Conservation (phyloP, 2,329 filamentous ascomycete genomes). For the Ceratocystis lukuohia region DNA sequence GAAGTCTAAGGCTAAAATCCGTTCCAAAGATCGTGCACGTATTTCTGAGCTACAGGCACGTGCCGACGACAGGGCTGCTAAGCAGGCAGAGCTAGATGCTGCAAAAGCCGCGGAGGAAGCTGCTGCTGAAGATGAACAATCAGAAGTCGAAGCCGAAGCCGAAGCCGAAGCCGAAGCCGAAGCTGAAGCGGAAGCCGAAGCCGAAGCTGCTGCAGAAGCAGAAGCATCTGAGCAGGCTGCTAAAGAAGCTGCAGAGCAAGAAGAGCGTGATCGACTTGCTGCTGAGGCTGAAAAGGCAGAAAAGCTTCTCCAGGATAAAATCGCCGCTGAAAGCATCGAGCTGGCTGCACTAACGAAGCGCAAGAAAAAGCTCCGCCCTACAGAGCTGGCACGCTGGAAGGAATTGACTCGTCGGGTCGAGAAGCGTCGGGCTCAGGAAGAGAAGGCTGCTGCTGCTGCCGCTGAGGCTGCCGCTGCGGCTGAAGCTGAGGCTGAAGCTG, state of each 20-base stretch:
- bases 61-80: slow-evolving; percentile 20
- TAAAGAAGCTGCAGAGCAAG: slow-evolving; percentile 21
- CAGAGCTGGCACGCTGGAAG: slow-evolving; percentile 34
- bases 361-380: slow-evolving; percentile 37
- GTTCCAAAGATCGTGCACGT: slow-evolving; percentile 7
- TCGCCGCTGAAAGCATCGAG: slow-evolving; percentile 26
- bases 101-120: slow-evolving; percentile 21
- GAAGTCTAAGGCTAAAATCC: slow-evolving; percentile 7
- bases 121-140: slow-evolving; percentile 20
- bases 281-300: not conserved
- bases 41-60: slow-evolving; percentile 13
- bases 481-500: slow-evolving; percentile 10
- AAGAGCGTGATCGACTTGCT: slow-evolving; percentile 18
- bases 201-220: slow-evolving; percentile 20
- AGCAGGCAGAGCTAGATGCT: slow-evolving; percentile 19
- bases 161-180: slow-evolving; percentile 4
- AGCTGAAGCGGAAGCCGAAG: not conserved
- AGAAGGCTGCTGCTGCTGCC: slow-evolving; percentile 20
- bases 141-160: slow-evolving; percentile 18
- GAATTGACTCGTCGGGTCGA: slow-evolving; percentile 27
- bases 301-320: not conserved
- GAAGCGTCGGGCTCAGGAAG: slow-evolving; percentile 24
- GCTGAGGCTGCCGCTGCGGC: slow-evolving; percentile 24
- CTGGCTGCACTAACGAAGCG: slow-evolving; percentile 33
- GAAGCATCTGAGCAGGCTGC: slow-evolving; percentile 23